A percentile compares a stretch with the other conserved stretches of the same genome.
These are phyloP conservation scores for Schizothecium vesticola DNA, from an alignment of 495 filamentous ascomycete genomes.

Conservation along the genomic window DNA sequence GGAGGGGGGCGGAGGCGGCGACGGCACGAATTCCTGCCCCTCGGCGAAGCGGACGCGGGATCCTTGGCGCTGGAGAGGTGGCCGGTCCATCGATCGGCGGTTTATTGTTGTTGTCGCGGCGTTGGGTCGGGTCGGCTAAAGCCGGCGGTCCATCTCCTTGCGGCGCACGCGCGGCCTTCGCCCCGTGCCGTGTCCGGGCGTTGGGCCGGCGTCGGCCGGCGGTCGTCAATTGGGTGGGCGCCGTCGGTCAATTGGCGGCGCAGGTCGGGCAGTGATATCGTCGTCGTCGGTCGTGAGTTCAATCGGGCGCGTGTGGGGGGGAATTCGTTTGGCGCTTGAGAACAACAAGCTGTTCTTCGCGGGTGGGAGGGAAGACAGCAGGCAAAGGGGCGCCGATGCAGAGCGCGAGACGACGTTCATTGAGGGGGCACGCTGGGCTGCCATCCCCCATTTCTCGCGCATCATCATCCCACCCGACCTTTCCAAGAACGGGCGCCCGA, in stretches of 20 bases:
- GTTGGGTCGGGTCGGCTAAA: constrained; percentile 12
- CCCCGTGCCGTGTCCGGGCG: background rate
- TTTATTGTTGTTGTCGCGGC: constrained; percentile 1
- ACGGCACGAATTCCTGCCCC: constrained; percentile 5
- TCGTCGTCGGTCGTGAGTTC: background rate
- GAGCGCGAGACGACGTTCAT: background rate
- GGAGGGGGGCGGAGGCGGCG: background rate
- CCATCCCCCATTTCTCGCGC: background rate
- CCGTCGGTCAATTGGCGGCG: background rate
- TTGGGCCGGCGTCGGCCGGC: background rate
- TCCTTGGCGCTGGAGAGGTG: constrained; percentile 17
- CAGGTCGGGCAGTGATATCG: background rate
- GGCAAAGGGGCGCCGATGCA: background rate
- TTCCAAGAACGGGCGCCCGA: background rate
- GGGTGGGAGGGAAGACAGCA: background rate
- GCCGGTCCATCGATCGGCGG: constrained; percentile 16
- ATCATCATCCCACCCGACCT: background rate
- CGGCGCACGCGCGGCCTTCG: background rate
- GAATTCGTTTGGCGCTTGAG: background rate
- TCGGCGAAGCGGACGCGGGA: constrained; percentile 28
- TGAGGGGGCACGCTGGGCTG: background rate
- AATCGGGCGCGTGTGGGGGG: background rate
- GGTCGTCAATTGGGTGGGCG: background rate
- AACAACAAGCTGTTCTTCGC: background rate
- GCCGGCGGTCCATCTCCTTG: constrained; percentile 22